Evolutionary conservation across 495 filamentous ascomycete species (phyloP).

Genomic region (Paragyromitra xinjiangensis): DNA sequence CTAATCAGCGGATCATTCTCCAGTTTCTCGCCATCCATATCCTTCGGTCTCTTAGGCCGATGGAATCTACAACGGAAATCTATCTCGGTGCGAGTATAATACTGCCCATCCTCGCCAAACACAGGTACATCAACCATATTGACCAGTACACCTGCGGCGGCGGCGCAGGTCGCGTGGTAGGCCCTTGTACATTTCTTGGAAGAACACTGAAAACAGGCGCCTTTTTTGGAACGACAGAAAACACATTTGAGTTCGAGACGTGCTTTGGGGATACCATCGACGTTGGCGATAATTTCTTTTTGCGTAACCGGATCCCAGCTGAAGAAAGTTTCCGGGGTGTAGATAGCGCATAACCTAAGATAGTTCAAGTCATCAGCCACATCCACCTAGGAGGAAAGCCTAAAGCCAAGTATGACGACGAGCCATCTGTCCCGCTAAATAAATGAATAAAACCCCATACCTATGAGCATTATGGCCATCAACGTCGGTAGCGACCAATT

Average conservation of each 20-base stretch:
- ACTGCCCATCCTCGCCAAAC: slow-evolving; percentile 88
- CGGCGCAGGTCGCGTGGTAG: slow-evolving; percentile 94
- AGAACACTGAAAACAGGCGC: slow-evolving; percentile 96
- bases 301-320: slow-evolving; percentile 70
- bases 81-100: slow-evolving; percentile 87
- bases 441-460: slow-evolving; percentile 45
- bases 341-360: slow-evolving; percentile 76
- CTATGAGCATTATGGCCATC: slow-evolving; percentile 88
- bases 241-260: slow-evolving; percentile 91
- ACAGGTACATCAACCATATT: slow-evolving; percentile 84
- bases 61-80: slow-evolving; percentile 96
- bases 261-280: slow-evolving; percentile 82
- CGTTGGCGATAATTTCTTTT: slow-evolving; percentile 76
- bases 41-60: slow-evolving; percentile 81
- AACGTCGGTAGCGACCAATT: slow-evolving; percentile 80
- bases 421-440: slow-evolving; percentile 6
- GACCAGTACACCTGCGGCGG: slow-evolving; percentile 87
- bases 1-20: slow-evolving; percentile 77
- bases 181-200: slow-evolving; percentile 91
- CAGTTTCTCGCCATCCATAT: slow-evolving; percentile 69
- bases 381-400: slow-evolving; percentile 16
- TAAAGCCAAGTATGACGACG: slow-evolving; percentile 18
- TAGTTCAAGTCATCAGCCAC: slow-evolving; percentile 46
- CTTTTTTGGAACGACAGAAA: slow-evolving; percentile 91
- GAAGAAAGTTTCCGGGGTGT: slow-evolving; percentile 92